These are phyloP conservation scores for Suillus brevipes DNA, from an alignment of 768 basidiomycete genomes.

Conservation along the genomic window DNA sequence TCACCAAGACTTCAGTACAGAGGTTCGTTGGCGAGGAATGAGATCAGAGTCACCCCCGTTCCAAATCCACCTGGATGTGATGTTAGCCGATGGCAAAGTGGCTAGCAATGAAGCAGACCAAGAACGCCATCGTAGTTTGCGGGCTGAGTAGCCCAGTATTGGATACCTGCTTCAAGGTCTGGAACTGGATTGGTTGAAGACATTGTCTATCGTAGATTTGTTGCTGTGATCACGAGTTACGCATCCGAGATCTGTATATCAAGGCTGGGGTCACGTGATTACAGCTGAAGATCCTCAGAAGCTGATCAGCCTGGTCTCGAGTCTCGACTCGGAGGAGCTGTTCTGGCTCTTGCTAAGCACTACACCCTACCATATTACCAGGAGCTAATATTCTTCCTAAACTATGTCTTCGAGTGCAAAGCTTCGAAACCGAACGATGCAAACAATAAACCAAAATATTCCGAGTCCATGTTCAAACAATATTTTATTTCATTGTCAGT, in stretches of 20 bases:
- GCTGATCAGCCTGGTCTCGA: too few relatives aligned
- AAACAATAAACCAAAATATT: neutral
- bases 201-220: slow-evolving; percentile 6
- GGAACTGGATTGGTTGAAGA: slow-evolving; percentile 39
- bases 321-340: too few relatives aligned
- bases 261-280: neutral
- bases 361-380: too few relatives aligned
- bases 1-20: slow-evolving; percentile 5
- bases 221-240: neutral
- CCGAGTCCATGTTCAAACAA: neutral
- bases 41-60: slow-evolving; percentile 42
- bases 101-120: slow-evolving; percentile 42
- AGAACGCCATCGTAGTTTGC: slow-evolving; percentile 88
- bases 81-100: slow-evolving; percentile 25
- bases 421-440: neutral
- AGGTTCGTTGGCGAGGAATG: slow-evolving; percentile 3
- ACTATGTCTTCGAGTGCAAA: too few relatives aligned
- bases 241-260: neutral
- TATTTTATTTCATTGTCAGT: too few relatives aligned
- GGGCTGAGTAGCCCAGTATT: slow-evolving; percentile 84
- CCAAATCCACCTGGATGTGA: slow-evolving; percentile 50
- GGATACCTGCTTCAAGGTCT: slow-evolving; percentile 71
- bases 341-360: too few relatives aligned
- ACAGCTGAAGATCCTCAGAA: neutral
- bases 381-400: too few relatives aligned